Evolutionary conservation across 345 rosid genomes (phyloP).

Genomic region (Turritis glabra): DNA sequence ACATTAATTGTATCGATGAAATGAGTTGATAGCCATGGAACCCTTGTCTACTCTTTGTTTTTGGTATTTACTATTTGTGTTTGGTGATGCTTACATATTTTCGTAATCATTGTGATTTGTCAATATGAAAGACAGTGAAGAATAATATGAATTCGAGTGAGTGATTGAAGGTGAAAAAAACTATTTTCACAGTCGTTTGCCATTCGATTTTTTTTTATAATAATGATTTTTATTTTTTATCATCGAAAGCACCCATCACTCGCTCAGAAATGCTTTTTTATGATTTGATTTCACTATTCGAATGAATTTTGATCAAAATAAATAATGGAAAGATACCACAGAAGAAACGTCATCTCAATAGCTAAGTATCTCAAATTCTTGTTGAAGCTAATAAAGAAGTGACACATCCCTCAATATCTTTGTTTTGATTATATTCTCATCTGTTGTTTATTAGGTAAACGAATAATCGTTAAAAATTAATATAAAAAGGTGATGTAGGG

Average conservation of each 20-base stretch:
- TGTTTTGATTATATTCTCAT: conserved; percentile 19
- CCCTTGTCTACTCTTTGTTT: neutral
- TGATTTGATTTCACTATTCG: conserved; percentile 21
- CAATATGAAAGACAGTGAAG: neutral
- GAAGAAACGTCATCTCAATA: conserved; percentile 23
- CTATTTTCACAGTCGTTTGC: neutral
- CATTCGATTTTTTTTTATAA: neutral
- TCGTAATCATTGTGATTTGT: conserved; percentile 12
- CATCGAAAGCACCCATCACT: neutral
- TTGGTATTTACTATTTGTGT: neutral
- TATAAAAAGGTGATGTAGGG: neutral
- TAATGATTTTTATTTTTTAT: too few species aligned
- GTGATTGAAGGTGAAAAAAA: neutral
- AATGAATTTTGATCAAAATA: neutral
- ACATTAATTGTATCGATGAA: neutral
- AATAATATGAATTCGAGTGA: neutral
- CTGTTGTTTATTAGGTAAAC: conserved; percentile 29
- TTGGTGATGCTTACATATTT: neutral
- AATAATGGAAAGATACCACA: neutral
- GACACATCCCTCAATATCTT: neutral
- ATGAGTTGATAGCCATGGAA: neutral
- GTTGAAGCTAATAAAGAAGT: conserved; percentile 6
- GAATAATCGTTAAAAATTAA: neutral
- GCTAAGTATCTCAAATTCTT: conserved; percentile 1
- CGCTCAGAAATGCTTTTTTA: neutral